Percentiles rank a stretch among this genome's conserved stretches.
Evolutionary conservation across 768 basidiomycete genomes (phyloP).

Genomic region (Dendrothele bispora): DNA sequence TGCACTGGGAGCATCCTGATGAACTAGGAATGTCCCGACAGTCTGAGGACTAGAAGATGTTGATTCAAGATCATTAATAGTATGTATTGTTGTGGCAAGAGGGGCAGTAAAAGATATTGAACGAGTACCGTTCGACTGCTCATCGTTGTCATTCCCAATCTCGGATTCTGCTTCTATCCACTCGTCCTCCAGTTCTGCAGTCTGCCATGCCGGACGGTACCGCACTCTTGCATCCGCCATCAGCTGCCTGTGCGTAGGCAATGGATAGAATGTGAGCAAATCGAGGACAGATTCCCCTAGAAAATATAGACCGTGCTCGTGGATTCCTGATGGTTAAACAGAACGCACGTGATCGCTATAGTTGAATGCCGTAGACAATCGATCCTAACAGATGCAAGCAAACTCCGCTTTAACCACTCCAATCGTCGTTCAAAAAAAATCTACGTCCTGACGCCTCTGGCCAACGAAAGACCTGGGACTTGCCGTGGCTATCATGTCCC

Average conservation of each 20-base stretch:
- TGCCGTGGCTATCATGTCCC: too few relatives aligned
- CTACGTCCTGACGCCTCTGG: too few relatives aligned
- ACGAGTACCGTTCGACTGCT: conserved; percentile 48
- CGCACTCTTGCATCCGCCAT: conserved; percentile 14
- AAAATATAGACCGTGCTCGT: too few relatives aligned
- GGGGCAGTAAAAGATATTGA: conserved; percentile 61
- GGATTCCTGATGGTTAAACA: too few relatives aligned
- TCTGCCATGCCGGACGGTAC: conserved; percentile 73
- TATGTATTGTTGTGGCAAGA: conserved; percentile 53
- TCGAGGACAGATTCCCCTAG: too few relatives aligned
- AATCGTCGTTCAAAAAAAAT: too few relatives aligned
- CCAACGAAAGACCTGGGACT: too few relatives aligned
- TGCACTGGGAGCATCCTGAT: conserved; percentile 59
- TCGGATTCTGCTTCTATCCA: conserved; percentile 72
- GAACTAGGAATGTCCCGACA: conserved; percentile 74
- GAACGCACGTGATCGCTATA: too few relatives aligned
- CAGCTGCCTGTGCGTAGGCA: conserved; percentile 8
- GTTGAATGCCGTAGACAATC: too few relatives aligned
- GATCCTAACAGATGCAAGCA: too few relatives aligned
- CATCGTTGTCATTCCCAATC: conserved; percentile 33
- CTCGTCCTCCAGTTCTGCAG: conserved; percentile 88
- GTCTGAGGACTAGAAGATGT: conserved; percentile 28
- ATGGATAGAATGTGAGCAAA: conserved; percentile 8
- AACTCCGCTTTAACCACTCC: too few relatives aligned
- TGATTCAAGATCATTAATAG: conserved; percentile 32